Evolutionary conservation across 1,284 basidiomycete genomes (phyloP).

Genomic region (Boletus albobrunnescens): DNA sequence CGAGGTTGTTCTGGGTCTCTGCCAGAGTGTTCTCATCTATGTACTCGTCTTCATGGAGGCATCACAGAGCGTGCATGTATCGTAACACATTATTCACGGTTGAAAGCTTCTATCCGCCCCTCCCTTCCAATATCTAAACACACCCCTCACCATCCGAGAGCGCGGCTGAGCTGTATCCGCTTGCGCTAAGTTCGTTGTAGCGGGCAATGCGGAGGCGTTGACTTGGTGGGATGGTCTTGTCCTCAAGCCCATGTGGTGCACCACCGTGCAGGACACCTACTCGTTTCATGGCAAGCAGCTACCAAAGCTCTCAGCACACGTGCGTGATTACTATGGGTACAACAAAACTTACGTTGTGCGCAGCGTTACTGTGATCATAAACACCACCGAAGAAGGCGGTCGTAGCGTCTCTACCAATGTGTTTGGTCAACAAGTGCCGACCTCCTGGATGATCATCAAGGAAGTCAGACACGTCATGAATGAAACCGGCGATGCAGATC

Average conservation of each 20-base stretch:
- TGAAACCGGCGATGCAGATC: slow-evolving; percentile 84
- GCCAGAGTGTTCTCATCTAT: background rate
- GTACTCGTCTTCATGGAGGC: slow-evolving; percentile 8
- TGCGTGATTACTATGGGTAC: background rate
- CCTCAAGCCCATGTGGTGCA: slow-evolving; percentile 55
- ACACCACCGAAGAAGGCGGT: slow-evolving; percentile 93
- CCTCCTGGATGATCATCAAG: slow-evolving; percentile 86
- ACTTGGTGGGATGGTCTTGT: slow-evolving; percentile 60
- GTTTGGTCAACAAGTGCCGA: slow-evolving; percentile 63
- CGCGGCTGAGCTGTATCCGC: slow-evolving; percentile 35
- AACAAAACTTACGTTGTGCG: slow-evolving; percentile 64
- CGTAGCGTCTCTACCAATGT: slow-evolving; percentile 81
- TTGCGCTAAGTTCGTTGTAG: slow-evolving; percentile 54
- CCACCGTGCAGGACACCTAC: slow-evolving; percentile 85
- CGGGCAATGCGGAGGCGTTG: slow-evolving; percentile 66
- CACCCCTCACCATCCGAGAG: slow-evolving; percentile 35
- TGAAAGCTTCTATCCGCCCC: slow-evolving; percentile 3
- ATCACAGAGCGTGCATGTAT: slow-evolving; percentile 12
- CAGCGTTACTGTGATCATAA: slow-evolving; percentile 91
- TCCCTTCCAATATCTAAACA: background rate
- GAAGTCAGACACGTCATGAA: slow-evolving; percentile 86
- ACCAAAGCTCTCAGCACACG: slow-evolving; percentile 18
- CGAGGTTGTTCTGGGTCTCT: too few relatives aligned
- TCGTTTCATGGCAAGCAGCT: slow-evolving; percentile 84
- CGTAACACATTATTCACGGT: slow-evolving; percentile 12